Percentiles rank a stretch among this genome's conserved stretches.
phyloP scores from a whole-genome alignment of 2,329 filamentous ascomycete species.

The Ascomycota sp. region DNA sequence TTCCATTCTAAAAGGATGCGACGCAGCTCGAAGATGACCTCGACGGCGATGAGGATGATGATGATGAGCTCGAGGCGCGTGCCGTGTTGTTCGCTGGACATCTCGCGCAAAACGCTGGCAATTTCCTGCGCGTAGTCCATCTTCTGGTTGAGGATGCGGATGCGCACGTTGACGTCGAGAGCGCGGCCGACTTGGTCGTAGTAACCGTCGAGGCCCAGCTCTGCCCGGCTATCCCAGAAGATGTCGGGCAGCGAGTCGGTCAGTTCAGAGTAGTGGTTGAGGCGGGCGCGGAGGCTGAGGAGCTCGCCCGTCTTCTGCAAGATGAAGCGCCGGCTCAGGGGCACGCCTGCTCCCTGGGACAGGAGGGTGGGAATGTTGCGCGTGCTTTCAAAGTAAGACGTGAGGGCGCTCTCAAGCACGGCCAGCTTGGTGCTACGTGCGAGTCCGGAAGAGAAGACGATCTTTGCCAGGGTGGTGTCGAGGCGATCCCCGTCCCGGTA shows the following conservation, averaged over 20 bases:
- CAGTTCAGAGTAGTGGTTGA: slow-evolving; percentile 92
- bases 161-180: slow-evolving; percentile 77
- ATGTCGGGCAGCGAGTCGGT: slow-evolving; percentile 89
- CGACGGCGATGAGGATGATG: slow-evolving; percentile 78
- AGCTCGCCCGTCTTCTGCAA: slow-evolving; percentile 86
- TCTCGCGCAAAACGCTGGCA: slow-evolving; percentile 68
- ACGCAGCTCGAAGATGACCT: slow-evolving; percentile 73
- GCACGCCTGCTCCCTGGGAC: slow-evolving; percentile 33
- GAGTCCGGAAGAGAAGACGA: slow-evolving; percentile 87
- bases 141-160: slow-evolving; percentile 83
- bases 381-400: slow-evolving; percentile 72
- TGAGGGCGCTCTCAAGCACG: slow-evolving; percentile 67
- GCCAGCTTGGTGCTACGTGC: slow-evolving; percentile 86
- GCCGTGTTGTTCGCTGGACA: slow-evolving; percentile 77
- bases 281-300: slow-evolving; percentile 67
- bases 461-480: slow-evolving; percentile 63
- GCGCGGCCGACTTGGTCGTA: slow-evolving; percentile 85
- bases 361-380: slow-evolving; percentile 63
- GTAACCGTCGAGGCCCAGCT: slow-evolving; percentile 79
- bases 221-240: slow-evolving; percentile 84
- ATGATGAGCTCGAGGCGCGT: slow-evolving; percentile 87
- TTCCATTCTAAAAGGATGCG: slow-evolving; percentile 45
- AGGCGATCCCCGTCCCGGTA: slow-evolving; percentile 21
- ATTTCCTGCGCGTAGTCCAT: slow-evolving; percentile 97
- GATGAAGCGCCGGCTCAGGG: slow-evolving; percentile 48